A percentile compares a stretch with the other conserved stretches of the same genome.
Conservation (phyloP, 306 rosid species). For the Begonia loranthoides region DNA sequence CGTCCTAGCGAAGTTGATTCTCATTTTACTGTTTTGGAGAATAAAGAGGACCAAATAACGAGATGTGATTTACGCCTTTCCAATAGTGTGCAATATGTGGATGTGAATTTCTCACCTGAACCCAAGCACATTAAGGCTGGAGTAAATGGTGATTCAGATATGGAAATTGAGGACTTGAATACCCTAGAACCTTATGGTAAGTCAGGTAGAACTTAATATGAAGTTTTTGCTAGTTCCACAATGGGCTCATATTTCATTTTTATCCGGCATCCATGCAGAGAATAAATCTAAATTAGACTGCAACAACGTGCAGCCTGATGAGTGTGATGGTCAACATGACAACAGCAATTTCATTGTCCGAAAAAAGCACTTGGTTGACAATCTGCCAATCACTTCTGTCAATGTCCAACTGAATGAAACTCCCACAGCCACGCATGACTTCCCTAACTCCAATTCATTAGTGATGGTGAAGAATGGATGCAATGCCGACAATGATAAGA, state of each 20-base stretch:
- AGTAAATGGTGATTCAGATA: constrained; percentile 16
- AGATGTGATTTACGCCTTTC: constrained; percentile 7
- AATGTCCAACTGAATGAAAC: constrained; percentile 22
- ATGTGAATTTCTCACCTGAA: constrained; percentile 6
- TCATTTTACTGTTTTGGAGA: constrained; percentile 13
- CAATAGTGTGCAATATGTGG: constrained; percentile 7
- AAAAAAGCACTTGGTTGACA: constrained; percentile 12
- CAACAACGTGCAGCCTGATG: constrained; percentile 6
- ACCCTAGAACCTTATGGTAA: constrained; percentile 11
- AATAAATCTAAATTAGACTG: constrained; percentile 12
- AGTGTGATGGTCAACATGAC: constrained; percentile 2
- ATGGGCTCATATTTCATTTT: no score
- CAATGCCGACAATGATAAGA: constrained; percentile 15
- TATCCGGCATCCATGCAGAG: constrained; percentile 12
- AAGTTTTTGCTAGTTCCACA: constrained; percentile 1
- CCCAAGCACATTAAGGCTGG: no score
- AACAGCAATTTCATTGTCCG: constrained; percentile 1
- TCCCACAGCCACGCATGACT: constrained; percentile 19
- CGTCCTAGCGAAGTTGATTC: constrained; percentile 12
- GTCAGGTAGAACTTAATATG: constrained; percentile 12
- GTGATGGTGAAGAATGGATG: constrained; percentile 23
- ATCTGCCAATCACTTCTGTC: constrained; percentile 18
- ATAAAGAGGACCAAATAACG: constrained; percentile 13
- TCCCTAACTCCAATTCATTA: constrained; percentile 9
- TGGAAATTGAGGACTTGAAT: constrained; percentile 30